Base-by-base conservation (phyloP, 2,329 filamentous ascomycete species). In the Teratosphaeria nubilosa region DNA sequence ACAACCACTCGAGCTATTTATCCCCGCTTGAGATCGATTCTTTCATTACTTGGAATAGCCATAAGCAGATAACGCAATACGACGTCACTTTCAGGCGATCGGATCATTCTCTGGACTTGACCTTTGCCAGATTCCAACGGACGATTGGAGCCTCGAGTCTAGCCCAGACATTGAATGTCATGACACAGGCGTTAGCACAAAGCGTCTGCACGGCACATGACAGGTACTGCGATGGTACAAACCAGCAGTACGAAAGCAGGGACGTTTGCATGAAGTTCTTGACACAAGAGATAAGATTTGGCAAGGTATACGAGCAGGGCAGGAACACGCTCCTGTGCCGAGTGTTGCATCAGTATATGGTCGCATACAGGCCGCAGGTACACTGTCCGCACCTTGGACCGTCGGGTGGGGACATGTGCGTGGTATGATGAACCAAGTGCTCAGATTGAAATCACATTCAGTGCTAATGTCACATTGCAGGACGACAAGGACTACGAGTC, bases 301-400 rank as follows among this genome's bases (percentile, higher is more conserved):
- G 56, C 9, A 57, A 48, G 30, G 50, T 50, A 22, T 57, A 57
- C 32, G 56, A 57, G 51, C 30, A 54, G 20, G 56, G 50, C 10
- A 30, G 56, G 14, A 53, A 57, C 32, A 57, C 56, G 10, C 34
- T 57, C 2, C 56, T 57, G 20, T 56, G 50, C 25, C 25, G 45
- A 16, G 52, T 37, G 55, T 13, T 51, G 9, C 55, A 56, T 25
- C 56, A 54, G 27, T 54, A 57, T 25, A 57, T 57, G 50, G 30
- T 57, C n/a, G 50, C 51, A 10, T 27, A 27, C 13, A 37, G 56
- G n/a, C 56, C 56, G 5, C 14, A 14, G 24, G 51, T 54, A 6
- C 56, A 57, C 51, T 57, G 56, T 30, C 56, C 56, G 10, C 56
- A 57, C 22, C 53, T 57, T 30, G 56, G 56, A 6, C 51, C 51